Base-by-base conservation (phyloP, 176 grass and related monocot species). In the Cenchrus fungigraminus region DNA sequence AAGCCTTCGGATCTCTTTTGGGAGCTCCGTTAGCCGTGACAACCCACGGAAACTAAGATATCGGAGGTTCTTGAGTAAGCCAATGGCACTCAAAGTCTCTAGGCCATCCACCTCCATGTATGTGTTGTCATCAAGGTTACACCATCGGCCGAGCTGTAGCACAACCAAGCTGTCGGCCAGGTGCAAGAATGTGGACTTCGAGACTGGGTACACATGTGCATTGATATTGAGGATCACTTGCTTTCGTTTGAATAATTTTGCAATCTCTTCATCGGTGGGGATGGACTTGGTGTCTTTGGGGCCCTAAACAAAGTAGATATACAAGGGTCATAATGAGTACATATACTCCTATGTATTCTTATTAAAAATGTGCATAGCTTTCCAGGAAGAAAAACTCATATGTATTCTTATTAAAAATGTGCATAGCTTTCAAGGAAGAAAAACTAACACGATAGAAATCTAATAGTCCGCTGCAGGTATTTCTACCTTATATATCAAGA, bases 1-100 rank as follows among this genome's bases (percentile, higher is more conserved):
- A 3, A 79, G 84, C 8, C 1, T 2, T 1, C 12, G 0, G 7
- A 83, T 12, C 29, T 77, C 50, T 0, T 1, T 10, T n/a, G 88
- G 88, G 12, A 90, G 88, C 51, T 83, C n/a, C 0, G 43, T 79
- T 25, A 90, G 20, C 7, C 32, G 67, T 52, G 88, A 83, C 16
- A 90, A n/a, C 5, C 88, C 88, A 65, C 88, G 73, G 0, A 90
- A 60, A 10, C 88, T 9, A 10, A 90, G 79, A 61, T 86, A 90
- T 1, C 44, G 58, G 0, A 90, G 80, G 2, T 86, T 90, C 43
- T 74, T 83, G 9, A 90, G 79, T 0, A 8, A 25, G n/a, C 43
- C 43, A 0, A 87, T 79, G 51, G 42, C 11, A 44, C 51, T 1
- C 32, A 59, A 5, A 28, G 46, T 29, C 3, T 87, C 66, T 5